Evolutionary conservation across 192 early-diverging fungal species (phyloP).

Genomic region (Geosiphon pyriformis): DNA sequence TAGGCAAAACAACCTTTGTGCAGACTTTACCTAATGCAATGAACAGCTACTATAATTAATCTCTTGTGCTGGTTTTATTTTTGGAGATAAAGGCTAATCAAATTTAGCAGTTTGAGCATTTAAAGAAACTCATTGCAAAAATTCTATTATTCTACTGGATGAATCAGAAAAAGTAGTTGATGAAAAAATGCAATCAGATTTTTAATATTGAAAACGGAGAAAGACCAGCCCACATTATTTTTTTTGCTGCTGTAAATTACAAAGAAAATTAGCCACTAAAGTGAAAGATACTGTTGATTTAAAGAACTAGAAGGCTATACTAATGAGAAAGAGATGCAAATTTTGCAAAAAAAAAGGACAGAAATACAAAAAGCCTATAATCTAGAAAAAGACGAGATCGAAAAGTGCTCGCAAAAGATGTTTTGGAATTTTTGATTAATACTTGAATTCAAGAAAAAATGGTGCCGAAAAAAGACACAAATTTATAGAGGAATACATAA

Average conservation of each 20-base stretch:
- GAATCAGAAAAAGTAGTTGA: slow-evolving; percentile 17
- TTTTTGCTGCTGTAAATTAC: slow-evolving; percentile 20
- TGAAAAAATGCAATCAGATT: slow-evolving; percentile 3
- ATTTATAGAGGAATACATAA: slow-evolving; percentile 1
- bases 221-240: slow-evolving; percentile 5
- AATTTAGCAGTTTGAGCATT: slow-evolving; percentile 15
- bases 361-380: background rate
- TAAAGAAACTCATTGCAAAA: slow-evolving; percentile 10
- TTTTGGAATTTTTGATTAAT: background rate
- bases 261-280: background rate
- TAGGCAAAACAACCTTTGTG: slow-evolving; percentile 13
- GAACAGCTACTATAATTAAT: background rate
- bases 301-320: background rate
- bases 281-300: background rate
- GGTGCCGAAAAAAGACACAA: background rate
- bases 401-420: background rate
- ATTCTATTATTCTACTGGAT: slow-evolving; percentile 14
- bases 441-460: background rate
- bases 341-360: background rate
- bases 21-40: slow-evolving; percentile 2
- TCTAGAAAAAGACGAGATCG: slow-evolving; percentile 6
- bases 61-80: slow-evolving; percentile 12
- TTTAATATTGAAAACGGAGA: slow-evolving; percentile 1
- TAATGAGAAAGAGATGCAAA: slow-evolving; percentile 1
- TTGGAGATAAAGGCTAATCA: slow-evolving; percentile 4